These are phyloP conservation scores for Bifiguratus adelaidae DNA, from an alignment of 192 early-diverging fungal species.

Conservation along the genomic window DNA sequence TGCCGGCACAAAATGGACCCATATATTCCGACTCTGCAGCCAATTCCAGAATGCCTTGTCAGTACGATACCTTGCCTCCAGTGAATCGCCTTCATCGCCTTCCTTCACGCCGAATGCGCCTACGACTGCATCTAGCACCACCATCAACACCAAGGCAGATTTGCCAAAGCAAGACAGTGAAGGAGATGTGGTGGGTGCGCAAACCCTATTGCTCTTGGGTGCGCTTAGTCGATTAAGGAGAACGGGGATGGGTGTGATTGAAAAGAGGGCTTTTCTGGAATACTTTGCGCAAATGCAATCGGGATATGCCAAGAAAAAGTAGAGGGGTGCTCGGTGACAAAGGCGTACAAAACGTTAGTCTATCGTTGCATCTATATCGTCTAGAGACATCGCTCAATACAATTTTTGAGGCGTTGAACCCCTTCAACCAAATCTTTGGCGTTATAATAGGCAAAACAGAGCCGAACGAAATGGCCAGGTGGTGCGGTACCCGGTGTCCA, in stretches of 20 bases:
- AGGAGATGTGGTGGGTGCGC: constrained; percentile 43
- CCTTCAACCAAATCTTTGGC: constrained; percentile 1
- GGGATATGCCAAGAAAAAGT: no score
- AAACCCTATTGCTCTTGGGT: constrained; percentile 40
- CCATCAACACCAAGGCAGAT: constrained; percentile 9
- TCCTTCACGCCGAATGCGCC: constrained; percentile 14
- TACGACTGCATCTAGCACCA: constrained; percentile 7
- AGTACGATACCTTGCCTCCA: constrained; percentile 31
- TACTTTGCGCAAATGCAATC: no score
- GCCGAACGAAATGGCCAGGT: constrained; percentile 1
- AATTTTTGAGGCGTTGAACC: background rate
- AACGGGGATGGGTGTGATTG: constrained; percentile 46
- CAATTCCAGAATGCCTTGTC: constrained; percentile 45
- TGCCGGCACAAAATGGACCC: constrained; percentile 34
- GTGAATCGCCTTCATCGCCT: constrained; percentile 33
- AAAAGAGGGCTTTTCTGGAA: constrained; percentile 69
- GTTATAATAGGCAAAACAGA: constrained; percentile 16
- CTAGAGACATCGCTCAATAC: constrained; percentile 2
- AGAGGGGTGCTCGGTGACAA: no score
- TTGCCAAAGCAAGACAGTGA: constrained; percentile 9
- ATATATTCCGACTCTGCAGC: constrained; percentile 43
- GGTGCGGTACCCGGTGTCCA: background rate
- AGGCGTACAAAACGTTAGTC: no score
- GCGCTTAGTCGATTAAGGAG: constrained; percentile 57
- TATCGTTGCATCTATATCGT: no score